phyloP scores from a whole-genome alignment of 2,329 filamentous ascomycete genomes.

The Paecilomyces variotii region DNA sequence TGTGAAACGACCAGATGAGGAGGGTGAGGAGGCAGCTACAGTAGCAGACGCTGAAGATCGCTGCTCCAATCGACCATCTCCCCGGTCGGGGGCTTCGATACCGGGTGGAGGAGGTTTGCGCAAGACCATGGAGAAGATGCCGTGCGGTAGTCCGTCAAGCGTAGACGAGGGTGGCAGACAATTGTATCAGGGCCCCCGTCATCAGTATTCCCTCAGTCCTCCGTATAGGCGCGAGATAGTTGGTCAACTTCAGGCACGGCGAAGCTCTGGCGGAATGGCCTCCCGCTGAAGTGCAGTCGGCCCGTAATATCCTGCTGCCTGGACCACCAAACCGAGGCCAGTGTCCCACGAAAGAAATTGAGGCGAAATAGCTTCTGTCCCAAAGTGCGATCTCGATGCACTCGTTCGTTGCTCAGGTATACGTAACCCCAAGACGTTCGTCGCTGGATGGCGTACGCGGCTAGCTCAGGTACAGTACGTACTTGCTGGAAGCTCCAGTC shows the following conservation, averaged over 20 bases:
- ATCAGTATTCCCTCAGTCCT: not conserved
- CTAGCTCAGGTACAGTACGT: not conserved
- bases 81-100: constrained; percentile 24
- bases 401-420: not conserved
- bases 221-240: not conserved
- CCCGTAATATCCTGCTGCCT: not conserved
- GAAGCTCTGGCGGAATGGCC: not conserved
- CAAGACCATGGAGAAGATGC: constrained; percentile 28
- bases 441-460: not conserved
- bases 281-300: not conserved
- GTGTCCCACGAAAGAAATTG: not conserved
- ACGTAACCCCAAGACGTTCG: not conserved
- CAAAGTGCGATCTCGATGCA: not conserved
- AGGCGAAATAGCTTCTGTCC: not conserved
- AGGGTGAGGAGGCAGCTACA: constrained; percentile 14
- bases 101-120: constrained; percentile 31
- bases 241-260: not conserved
- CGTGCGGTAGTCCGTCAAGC: not conserved
- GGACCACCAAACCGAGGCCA: not conserved
- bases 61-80: constrained; percentile 20
- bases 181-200: not conserved
- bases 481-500: not conserved
- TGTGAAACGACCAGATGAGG: constrained; percentile 19
- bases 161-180: not conserved
- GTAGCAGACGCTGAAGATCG: constrained; percentile 24